These are phyloP conservation scores for Thalia dealbata DNA, from an alignment of 176 grass and related monocot species.

Conservation along the genomic window DNA sequence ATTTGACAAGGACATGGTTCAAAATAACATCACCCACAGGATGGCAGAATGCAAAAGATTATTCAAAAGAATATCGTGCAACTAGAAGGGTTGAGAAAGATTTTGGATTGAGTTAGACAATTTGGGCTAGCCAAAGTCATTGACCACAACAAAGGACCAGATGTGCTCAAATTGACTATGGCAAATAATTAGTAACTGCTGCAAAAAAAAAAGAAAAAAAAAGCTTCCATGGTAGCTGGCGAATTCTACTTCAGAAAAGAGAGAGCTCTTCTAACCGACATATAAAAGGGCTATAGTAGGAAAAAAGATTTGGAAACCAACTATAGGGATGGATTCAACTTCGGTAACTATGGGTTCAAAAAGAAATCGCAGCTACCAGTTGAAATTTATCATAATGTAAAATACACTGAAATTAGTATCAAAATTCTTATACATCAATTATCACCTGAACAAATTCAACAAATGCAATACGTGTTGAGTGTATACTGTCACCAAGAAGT, in stretches of 20 bases:
- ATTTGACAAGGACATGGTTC: no score
- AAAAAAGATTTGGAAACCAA: neutral
- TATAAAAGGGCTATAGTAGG: neutral
- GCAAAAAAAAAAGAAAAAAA: no score
- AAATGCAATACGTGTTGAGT: conserved; percentile 89
- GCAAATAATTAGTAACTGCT: neutral
- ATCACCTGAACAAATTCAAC: conserved; percentile 87
- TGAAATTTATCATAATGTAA: neutral
- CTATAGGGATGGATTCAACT: neutral
- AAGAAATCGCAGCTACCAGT: neutral
- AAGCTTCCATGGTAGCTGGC: neutral
- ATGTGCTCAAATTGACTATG: neutral
- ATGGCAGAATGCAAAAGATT: neutral
- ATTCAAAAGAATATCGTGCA: neutral
- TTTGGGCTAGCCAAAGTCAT: neutral
- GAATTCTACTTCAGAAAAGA: neutral
- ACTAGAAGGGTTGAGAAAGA: neutral
- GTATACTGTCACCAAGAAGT: conserved; percentile 83
- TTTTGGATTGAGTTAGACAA: neutral
- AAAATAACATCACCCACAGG: neutral
- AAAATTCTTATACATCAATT: neutral
- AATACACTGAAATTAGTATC: neutral
- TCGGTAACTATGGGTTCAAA: neutral
- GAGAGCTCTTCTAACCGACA: neutral
- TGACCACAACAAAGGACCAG: neutral